phyloP scores from a whole-genome alignment of 768 basidiomycete genomes.

The Mycena capillaripes region DNA sequence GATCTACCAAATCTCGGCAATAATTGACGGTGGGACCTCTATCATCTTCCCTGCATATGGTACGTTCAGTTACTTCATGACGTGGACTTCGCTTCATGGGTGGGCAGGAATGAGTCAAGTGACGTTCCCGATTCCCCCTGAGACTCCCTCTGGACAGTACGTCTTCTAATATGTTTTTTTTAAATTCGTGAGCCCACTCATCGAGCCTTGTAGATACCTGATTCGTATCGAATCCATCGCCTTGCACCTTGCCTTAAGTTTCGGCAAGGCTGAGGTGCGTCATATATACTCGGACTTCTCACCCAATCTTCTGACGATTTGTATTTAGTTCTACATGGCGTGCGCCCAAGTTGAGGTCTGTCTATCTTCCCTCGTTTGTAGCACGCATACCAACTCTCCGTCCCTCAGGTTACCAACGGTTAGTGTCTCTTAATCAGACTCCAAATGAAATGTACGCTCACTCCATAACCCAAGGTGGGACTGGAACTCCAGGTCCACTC shows the following conservation, averaged over 20 bases:
- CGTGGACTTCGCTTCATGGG: too few relatives aligned
- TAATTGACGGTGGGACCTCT: constrained; percentile 47
- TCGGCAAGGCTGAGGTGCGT: constrained; percentile 47
- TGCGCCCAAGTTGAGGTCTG: constrained; percentile 49
- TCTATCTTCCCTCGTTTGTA: neutral
- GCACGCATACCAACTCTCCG: neutral
- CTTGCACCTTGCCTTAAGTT: constrained; percentile 47
- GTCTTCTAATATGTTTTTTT: neutral
- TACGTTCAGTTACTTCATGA: neutral
- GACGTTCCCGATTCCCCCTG: constrained; percentile 46
- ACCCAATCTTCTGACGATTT: neutral
- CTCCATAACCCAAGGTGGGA: constrained; percentile 38
- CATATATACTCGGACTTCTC: neutral
- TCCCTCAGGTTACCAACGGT: constrained; percentile 21
- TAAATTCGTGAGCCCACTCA: too few relatives aligned
- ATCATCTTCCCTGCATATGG: constrained; percentile 49
- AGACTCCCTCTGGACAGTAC: constrained; percentile 46
- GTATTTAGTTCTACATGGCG: constrained; percentile 45
- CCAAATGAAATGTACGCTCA: neutral
- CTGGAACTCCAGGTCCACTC: constrained; percentile 49
- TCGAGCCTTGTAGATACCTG: neutral
- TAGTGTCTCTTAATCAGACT: neutral
- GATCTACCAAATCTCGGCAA: constrained; percentile 47
- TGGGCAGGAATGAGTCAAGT: constrained; percentile 28
- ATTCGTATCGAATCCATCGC: constrained; percentile 42